Evolutionary conservation across 257 asterid species (phyloP), one percentile per base, ranked within the genome.

Genomic region (Nicotiana otophora): DNA sequence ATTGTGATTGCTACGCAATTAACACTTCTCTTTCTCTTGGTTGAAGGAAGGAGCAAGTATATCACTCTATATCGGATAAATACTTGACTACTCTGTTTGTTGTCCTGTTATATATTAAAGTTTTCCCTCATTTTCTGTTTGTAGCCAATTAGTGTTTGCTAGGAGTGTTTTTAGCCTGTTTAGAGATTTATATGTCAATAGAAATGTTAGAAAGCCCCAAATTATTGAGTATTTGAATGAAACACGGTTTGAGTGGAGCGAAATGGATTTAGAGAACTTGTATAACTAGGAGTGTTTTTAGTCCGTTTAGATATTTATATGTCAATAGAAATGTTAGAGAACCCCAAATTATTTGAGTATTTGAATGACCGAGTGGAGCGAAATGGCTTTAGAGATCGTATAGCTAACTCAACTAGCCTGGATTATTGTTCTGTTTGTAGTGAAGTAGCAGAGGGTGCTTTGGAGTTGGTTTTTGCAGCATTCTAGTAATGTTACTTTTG

Each of bases 391-490:
- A 7, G 62, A 51, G 80, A 51, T 42, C 61, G 10, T 48, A 23
- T 74, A 26, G 36, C 63, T 15, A 51, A 48, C 63, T 19, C 20
- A 15, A 51, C 46, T 75, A 75, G 80, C 28, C 10, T 74, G n/a
- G 17, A 74, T 2, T 74, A 26, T 28, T 51, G 80, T 75, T 75
- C 26, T 7, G 53, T 19, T 26, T 75, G 80, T 75, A 26, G 46
- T 26, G 42, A 75, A 51, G 42, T 4, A 75, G 80, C 46, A 51
- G 80, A 75, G 36, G 80, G 63, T 51, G 62, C 79, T 48, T 75
- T 51, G 62, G 15, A 75, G 62, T 75, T 75, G n/a, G 28, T 75
- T 75, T 48, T 61, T 75, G 42, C 79, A 15, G 62, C 80, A 75
- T 75, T 34, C 80, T 28, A 75, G 63, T 26, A 51, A 75, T 75